A percentile compares a stretch with the other conserved stretches of the same genome.
Conservation (phyloP, 352 stramenopile genomes). For the Aphanomyces euteiches region DNA sequence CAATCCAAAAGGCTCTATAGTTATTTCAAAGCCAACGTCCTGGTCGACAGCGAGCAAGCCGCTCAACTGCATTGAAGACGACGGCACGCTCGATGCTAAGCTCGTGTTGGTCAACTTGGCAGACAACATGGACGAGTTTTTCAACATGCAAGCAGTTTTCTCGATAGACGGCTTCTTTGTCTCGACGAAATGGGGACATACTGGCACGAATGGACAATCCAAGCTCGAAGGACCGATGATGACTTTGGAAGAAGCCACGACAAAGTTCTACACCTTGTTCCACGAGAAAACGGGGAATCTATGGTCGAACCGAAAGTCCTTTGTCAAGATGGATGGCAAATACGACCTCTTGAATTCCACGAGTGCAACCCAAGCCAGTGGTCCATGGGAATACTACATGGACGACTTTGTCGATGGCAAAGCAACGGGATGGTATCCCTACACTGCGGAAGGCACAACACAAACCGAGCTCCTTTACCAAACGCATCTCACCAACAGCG, state of each 20-base stretch:
- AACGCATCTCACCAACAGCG: constrained; percentile 31
- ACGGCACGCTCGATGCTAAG: not conserved
- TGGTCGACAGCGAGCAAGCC: too few relatives aligned
- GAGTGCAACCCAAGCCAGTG: not conserved
- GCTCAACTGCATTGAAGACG: too few relatives aligned
- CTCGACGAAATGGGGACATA: constrained; percentile 19
- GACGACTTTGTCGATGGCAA: constrained; percentile 32
- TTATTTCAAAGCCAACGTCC: too few relatives aligned
- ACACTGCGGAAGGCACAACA: constrained; percentile 19
- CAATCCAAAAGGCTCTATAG: too few relatives aligned
- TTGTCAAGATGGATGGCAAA: not conserved
- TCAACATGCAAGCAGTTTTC: not conserved
- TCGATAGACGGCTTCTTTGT: not conserved
- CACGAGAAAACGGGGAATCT: constrained; percentile 11
- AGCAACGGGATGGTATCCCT: constrained; percentile 39
- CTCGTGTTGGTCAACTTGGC: not conserved
- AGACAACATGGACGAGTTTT: constrained; percentile 25
- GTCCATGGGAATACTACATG: constrained; percentile 24
- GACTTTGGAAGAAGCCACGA: not conserved
- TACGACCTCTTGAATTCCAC: constrained; percentile 16
- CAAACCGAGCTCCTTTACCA: constrained; percentile 34
- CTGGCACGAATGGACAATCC: constrained; percentile 8
- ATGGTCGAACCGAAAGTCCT: not conserved
- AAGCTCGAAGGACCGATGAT: not conserved
- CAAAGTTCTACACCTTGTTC: constrained; percentile 2